A percentile compares a stretch with the other conserved stretches of the same genome.
Evolutionary conservation across 768 basidiomycete species (phyloP).

Genomic region (Chalciporus pseudorubinellus): DNA sequence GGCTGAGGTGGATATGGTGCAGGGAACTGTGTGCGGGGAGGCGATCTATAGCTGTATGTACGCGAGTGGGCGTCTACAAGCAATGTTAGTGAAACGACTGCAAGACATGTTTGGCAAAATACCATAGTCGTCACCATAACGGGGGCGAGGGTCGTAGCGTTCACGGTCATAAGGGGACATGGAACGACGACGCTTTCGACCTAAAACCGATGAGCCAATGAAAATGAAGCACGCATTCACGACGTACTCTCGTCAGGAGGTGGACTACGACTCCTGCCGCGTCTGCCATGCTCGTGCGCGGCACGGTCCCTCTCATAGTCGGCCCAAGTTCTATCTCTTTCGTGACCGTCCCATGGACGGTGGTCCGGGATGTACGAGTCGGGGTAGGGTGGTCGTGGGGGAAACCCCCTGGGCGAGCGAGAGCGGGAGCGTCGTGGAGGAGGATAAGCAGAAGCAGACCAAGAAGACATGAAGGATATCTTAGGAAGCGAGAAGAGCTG

Average conservation of each 20-base stretch:
- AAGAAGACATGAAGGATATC: constrained; percentile 65
- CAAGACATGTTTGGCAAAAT: constrained; percentile 26
- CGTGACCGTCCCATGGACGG: constrained; percentile 71
- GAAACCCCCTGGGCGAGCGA: constrained; percentile 64
- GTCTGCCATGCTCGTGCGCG: constrained; percentile 64
- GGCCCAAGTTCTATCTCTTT: constrained; percentile 66
- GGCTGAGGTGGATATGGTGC: constrained; percentile 38
- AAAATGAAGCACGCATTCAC: not conserved
- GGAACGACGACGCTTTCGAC: constrained; percentile 78
- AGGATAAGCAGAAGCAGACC: constrained; percentile 69
- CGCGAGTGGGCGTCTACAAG: constrained; percentile 63
- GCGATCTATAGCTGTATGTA: constrained; percentile 59
- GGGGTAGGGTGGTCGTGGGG: constrained; percentile 53
- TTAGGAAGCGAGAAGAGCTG: constrained; percentile 33
- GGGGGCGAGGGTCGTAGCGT: constrained; percentile 77
- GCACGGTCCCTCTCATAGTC: constrained; percentile 68
- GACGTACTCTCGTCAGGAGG: constrained; percentile 60
- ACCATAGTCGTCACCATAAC: constrained; percentile 84
- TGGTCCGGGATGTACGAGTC: constrained; percentile 59
- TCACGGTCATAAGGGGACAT: constrained; percentile 75
- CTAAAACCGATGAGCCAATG: constrained; percentile 29
- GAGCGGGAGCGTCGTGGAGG: constrained; percentile 80
- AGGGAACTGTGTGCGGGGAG: constrained; percentile 54
- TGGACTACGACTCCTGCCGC: constrained; percentile 78
- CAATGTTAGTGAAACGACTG: constrained; percentile 9